phyloP scores from a whole-genome alignment of 73 alveolate genomes.

The Symbiodinium pilosum region DNA sequence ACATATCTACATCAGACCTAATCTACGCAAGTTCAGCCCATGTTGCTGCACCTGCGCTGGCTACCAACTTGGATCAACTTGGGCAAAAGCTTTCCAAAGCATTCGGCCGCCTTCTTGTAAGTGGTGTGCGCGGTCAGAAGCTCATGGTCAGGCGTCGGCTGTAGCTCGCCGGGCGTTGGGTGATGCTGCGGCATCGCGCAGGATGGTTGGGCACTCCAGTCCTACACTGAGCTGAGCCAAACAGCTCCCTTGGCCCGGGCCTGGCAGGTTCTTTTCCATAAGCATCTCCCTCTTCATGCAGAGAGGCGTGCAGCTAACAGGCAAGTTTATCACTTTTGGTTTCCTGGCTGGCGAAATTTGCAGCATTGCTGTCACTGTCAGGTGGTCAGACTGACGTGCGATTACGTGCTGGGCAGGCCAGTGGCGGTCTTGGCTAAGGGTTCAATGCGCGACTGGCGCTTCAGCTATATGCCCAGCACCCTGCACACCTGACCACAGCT shows the following conservation, averaged over 20 bases:
- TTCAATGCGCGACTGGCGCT: background rate
- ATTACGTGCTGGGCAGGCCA: constrained; percentile 17
- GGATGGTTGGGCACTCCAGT: background rate
- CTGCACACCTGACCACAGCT: constrained; percentile 93
- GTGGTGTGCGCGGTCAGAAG: constrained; percentile 58
- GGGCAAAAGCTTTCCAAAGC: no score
- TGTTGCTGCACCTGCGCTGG: background rate
- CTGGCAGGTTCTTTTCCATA: no score
- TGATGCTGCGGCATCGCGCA: constrained; percentile 30
- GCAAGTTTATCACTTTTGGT: background rate
- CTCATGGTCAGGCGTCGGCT: constrained; percentile 66
- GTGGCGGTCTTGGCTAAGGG: background rate
- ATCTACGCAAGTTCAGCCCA: no score
- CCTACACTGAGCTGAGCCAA: background rate
- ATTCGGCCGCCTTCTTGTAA: constrained; percentile 34
- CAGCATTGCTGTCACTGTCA: constrained; percentile 55
- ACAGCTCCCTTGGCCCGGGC: background rate
- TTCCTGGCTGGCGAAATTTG: background rate
- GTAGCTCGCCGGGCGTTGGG: constrained; percentile 72
- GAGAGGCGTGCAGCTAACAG: background rate
- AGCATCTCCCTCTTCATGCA: no score
- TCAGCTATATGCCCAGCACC: background rate
- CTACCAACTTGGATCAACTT: background rate
- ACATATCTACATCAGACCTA: no score
- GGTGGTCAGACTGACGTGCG: constrained; percentile 92